Evolutionary conservation across 768 basidiomycete species (phyloP).

Genomic region (Mrakia hoshinonis): DNA sequence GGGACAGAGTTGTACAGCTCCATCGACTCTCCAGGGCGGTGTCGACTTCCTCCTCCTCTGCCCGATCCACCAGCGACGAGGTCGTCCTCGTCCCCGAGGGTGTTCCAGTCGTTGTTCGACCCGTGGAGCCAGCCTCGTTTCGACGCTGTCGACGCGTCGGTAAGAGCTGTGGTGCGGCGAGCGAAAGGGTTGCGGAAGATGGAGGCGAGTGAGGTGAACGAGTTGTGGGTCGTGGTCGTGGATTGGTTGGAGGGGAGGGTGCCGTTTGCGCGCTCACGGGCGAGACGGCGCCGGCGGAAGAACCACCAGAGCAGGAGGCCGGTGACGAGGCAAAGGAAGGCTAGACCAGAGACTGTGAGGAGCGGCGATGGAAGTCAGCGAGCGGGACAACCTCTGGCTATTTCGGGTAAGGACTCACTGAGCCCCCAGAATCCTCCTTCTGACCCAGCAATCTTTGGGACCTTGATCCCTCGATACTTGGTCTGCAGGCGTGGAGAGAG

Average conservation of each 20-base stretch:
- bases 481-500: neutral
- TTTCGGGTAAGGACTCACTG: neutral
- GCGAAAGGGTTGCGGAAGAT: constrained; percentile 5
- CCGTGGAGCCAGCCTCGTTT: constrained; percentile 17
- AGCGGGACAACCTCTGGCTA: neutral
- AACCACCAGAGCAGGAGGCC: constrained; percentile 13
- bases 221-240: neutral
- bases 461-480: constrained; percentile 16
- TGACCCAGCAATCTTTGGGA: constrained; percentile 10
- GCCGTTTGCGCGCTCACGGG: neutral
- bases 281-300: constrained; percentile 8
- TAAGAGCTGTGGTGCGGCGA: neutral
- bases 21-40: neutral
- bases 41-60: neutral
- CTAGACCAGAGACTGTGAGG: constrained; percentile 3
- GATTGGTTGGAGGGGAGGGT: neutral
- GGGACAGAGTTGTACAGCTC: constrained; percentile 3
- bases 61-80: neutral
- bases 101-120: neutral
- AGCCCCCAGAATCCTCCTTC: constrained; percentile 23
- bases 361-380: neutral
- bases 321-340: neutral
- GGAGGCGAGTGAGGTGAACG: constrained; percentile 13
- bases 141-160: neutral
- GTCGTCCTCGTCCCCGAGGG: constrained; percentile 9